Percentiles rank a stretch among this genome's conserved stretches.
These are phyloP conservation scores for Leptoxyphium fumago DNA, from an alignment of 2,329 filamentous ascomycete species.

Conservation along the genomic window DNA sequence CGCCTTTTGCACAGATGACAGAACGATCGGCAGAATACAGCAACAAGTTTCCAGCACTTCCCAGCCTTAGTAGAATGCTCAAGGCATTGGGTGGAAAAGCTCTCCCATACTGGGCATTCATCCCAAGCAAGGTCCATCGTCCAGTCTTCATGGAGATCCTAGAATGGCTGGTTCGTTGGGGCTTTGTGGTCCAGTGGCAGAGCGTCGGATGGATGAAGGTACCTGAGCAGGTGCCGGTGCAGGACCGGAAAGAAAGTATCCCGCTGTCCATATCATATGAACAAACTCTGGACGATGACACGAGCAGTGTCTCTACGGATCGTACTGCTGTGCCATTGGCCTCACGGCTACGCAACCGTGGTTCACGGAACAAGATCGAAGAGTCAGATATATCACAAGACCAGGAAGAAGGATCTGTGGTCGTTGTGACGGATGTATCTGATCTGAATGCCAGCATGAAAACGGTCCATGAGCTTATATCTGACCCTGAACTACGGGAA, in stretches of 20 bases:
- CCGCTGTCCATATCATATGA: background rate
- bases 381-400: background rate
- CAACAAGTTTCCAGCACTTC: slow-evolving; percentile 66
- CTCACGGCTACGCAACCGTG: background rate
- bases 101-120: slow-evolving; percentile 67
- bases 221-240: slow-evolving; percentile 51
- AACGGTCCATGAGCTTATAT: slow-evolving; percentile 26
- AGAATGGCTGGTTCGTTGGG: slow-evolving; percentile 81
- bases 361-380: background rate
- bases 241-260: background rate
- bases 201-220: slow-evolving; percentile 67
- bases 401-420: background rate
- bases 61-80: slow-evolving; percentile 75
- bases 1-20: slow-evolving; percentile 57
- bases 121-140: slow-evolving; percentile 76
- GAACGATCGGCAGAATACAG: slow-evolving; percentile 59
- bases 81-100: slow-evolving; percentile 66
- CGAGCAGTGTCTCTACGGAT: slow-evolving; percentile 12
- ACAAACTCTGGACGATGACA: slow-evolving; percentile 11
- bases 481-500: slow-evolving; percentile 47
- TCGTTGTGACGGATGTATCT: background rate
- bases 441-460: background rate
- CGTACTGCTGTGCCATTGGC: slow-evolving; percentile 10
- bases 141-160: slow-evolving; percentile 80
- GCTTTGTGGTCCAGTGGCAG: slow-evolving; percentile 86